Percentiles rank a stretch among this genome's conserved stretches.
phyloP scores from a whole-genome alignment of 768 basidiomycete genomes.

The Phylloporus sp. region DNA sequence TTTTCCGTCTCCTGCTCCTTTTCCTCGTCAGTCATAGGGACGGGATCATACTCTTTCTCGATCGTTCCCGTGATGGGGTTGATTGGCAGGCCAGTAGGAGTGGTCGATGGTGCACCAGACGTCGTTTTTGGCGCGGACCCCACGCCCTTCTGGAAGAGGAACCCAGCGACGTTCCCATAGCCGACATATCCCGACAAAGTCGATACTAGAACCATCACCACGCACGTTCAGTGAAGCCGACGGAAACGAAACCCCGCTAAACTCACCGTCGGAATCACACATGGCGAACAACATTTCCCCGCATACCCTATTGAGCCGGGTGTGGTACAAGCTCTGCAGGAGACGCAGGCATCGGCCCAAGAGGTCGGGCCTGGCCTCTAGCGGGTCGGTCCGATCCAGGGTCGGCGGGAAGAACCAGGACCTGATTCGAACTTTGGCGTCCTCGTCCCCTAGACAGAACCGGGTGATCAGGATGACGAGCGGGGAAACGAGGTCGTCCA shows the following conservation, averaged over 20 bases:
- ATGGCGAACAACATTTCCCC: slow-evolving; percentile 87
- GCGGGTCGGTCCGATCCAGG: slow-evolving; percentile 70
- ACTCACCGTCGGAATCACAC: slow-evolving; percentile 69
- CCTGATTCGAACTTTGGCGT: slow-evolving; percentile 49
- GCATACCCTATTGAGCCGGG: slow-evolving; percentile 64
- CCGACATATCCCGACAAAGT: slow-evolving; percentile 75
- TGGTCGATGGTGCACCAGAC: slow-evolving; percentile 31
- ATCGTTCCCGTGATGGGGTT: slow-evolving; percentile 87
- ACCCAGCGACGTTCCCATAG: slow-evolving; percentile 94
- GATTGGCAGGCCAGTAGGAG: slow-evolving; percentile 43
- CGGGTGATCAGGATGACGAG: slow-evolving; percentile 70
- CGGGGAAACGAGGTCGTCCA: slow-evolving; percentile 79
- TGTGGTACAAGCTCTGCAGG: slow-evolving; percentile 68
- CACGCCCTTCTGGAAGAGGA: slow-evolving; percentile 89
- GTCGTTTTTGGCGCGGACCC: slow-evolving; percentile 48
- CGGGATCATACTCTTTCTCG: slow-evolving; percentile 34
- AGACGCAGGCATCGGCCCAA: slow-evolving; percentile 79
- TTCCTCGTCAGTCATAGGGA: slow-evolving; percentile 89
- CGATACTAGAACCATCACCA: no score
- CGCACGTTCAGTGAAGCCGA: no score
- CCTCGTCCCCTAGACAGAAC: slow-evolving; percentile 60
- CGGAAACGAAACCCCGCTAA: no score
- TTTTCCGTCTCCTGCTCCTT: slow-evolving; percentile 92
- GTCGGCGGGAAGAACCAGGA: slow-evolving; percentile 71
- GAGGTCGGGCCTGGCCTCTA: slow-evolving; percentile 69